Evolutionary conservation across 805 yeast species (phyloP).

Genomic region (Grigorovia transvaalensis): DNA sequence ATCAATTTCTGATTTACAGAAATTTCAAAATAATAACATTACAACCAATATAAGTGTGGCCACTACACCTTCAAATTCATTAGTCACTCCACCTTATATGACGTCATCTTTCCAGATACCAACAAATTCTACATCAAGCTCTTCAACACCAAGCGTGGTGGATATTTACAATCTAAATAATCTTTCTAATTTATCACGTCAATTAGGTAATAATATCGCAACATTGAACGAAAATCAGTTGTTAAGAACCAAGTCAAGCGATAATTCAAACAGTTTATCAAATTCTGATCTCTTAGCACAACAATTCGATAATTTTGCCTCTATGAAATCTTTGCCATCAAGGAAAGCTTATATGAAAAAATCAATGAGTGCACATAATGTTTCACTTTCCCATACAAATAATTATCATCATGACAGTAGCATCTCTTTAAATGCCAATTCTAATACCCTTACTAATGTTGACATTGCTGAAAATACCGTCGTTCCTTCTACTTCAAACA

Average conservation of each 20-base stretch:
- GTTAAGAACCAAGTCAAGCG: neutral
- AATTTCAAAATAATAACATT: neutral
- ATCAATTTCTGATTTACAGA: slow-evolving; percentile 20
- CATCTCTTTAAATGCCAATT: neutral
- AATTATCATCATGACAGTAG: too few relatives aligned
- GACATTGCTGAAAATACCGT: neutral
- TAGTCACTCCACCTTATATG: slow-evolving; percentile 8
- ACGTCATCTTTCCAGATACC: slow-evolving; percentile 2
- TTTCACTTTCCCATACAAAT: neutral
- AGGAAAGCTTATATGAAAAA: neutral
- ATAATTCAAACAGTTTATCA: neutral
- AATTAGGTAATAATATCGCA: neutral
- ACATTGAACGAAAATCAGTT: neutral
- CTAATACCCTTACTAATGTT: neutral
- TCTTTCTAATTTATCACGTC: neutral
- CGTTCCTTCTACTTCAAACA: neutral
- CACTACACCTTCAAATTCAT: slow-evolving; percentile 5
- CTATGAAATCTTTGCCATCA: neutral
- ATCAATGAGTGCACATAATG: neutral
- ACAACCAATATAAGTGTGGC: slow-evolving; percentile 3
- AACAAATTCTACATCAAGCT: slow-evolving; percentile 3
- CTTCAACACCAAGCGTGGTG: slow-evolving; percentile 7
- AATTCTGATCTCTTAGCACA: neutral
- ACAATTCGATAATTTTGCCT: neutral
- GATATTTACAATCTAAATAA: slow-evolving; percentile 1